These are phyloP conservation scores for Phytophthora constricta DNA, from an alignment of 352 stramenopile genomes.

Conservation along the genomic window DNA sequence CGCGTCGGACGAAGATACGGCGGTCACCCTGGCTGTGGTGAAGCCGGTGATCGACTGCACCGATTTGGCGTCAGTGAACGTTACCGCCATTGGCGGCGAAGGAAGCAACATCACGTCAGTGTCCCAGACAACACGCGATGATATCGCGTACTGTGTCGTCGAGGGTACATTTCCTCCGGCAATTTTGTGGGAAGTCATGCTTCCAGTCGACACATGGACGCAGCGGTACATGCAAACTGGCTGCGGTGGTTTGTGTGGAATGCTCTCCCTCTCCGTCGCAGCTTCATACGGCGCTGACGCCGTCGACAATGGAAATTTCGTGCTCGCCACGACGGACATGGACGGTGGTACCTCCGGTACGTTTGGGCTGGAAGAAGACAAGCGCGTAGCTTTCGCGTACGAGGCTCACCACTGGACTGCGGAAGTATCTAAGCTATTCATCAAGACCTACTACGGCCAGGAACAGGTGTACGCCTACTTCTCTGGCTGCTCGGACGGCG, in stretches of 20 bases:
- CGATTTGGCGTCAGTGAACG: conserved; percentile 10
- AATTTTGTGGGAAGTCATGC: conserved; percentile 27
- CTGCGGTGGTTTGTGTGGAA: conserved; percentile 35
- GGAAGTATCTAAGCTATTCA: conserved; percentile 31
- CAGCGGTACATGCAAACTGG: conserved; percentile 35
- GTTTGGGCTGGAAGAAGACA: conserved; percentile 32
- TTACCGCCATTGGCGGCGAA: conserved; percentile 9
- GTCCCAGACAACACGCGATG: conserved; percentile 12
- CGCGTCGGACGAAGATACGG: not conserved
- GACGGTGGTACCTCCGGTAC: conserved; percentile 22
- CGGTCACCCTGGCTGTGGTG: conserved; percentile 11
- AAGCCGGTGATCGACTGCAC: conserved; percentile 2
- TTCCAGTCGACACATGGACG: conserved; percentile 33
- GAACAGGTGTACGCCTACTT: conserved; percentile 36
- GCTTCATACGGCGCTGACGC: conserved; percentile 15
- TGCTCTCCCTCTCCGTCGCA: conserved; percentile 13
- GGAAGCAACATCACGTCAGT: conserved; percentile 20
- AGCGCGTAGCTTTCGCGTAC: conserved; percentile 32
- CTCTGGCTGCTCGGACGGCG: conserved; percentile 36
- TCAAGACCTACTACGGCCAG: conserved; percentile 37
- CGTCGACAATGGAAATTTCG: conserved; percentile 25
- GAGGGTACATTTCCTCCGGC: conserved; percentile 19
- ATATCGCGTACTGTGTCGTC: conserved; percentile 24
- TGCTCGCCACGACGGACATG: conserved; percentile 24
- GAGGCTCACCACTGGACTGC: conserved; percentile 33